phyloP scores from a whole-genome alignment of 257 asterid genomes.

The Agastache rugosa region DNA sequence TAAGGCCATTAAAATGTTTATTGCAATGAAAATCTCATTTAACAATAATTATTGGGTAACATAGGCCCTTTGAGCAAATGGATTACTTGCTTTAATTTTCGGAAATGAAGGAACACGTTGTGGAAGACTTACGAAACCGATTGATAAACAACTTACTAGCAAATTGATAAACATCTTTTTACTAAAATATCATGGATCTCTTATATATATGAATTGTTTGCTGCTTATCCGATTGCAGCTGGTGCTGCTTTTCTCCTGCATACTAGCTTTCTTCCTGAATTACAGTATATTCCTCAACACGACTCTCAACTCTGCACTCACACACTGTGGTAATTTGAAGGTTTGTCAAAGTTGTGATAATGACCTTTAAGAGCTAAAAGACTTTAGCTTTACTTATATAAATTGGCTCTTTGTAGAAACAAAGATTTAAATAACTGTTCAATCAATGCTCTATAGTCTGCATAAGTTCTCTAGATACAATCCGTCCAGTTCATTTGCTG shows the following conservation, averaged over 20 bases:
- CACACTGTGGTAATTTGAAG: conserved; percentile 98
- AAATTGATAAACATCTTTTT: background rate
- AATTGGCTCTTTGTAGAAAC: background rate
- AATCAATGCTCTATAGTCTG: conserved; percentile 18
- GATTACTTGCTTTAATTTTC: background rate
- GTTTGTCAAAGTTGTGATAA: conserved; percentile 47
- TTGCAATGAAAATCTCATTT: no score
- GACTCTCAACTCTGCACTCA: conserved; percentile 92
- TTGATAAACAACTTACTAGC: conserved; percentile 14
- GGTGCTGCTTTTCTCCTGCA: conserved; percentile 79
- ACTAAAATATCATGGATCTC: background rate
- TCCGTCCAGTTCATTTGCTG: background rate
- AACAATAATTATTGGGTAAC: background rate
- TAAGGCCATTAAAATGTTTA: no score
- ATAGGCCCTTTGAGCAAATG: conserved; percentile 20
- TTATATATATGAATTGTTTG: conserved; percentile 14
- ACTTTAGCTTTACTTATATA: background rate
- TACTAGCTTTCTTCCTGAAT: conserved; percentile 91
- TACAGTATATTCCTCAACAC: conserved; percentile 93
- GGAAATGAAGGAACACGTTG: conserved; percentile 5
- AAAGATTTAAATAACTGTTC: background rate
- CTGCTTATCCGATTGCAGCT: conserved; percentile 50
- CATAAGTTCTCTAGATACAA: background rate
- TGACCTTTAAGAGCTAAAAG: background rate
- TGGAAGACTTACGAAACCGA: conserved; percentile 16